Evolutionary conservation across 345 rosid genomes (phyloP).

Genomic region (Camelina hispida): DNA sequence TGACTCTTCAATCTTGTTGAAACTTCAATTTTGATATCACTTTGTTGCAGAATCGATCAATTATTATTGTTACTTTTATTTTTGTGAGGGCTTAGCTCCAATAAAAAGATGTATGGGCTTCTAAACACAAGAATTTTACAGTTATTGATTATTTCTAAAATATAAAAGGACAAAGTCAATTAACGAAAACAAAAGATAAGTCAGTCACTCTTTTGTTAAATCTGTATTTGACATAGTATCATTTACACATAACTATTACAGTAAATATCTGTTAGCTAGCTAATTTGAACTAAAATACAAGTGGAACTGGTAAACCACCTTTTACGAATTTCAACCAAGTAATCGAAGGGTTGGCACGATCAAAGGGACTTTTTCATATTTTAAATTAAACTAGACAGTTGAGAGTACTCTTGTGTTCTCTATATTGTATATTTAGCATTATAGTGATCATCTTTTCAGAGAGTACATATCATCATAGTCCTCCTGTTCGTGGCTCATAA

Average conservation of each 20-base stretch:
- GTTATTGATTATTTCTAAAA: too few species aligned
- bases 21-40: too few species aligned
- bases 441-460: not conserved
- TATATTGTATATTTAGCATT: not conserved
- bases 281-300: conserved; percentile 8
- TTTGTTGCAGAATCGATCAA: too few species aligned
- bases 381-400: not conserved
- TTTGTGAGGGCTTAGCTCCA: too few species aligned
- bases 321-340: conserved; percentile 36
- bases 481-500: conserved; percentile 10
- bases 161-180: too few species aligned
- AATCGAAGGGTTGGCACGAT: conserved; percentile 29
- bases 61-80: too few species aligned
- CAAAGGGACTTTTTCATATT: conserved; percentile 8
- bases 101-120: too few species aligned
- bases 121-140: too few species aligned
- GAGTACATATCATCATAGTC: not conserved
- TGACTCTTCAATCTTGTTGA: too few species aligned
- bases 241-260: not conserved
- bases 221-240: not conserved
- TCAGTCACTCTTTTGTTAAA: not conserved
- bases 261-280: conserved; percentile 15
- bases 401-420: not conserved
- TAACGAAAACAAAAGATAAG: too few species aligned
- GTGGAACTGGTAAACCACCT: conserved; percentile 35